Conservation (phyloP, 176 grass and related monocot species). For the Rhynchospora tenuis region DNA sequence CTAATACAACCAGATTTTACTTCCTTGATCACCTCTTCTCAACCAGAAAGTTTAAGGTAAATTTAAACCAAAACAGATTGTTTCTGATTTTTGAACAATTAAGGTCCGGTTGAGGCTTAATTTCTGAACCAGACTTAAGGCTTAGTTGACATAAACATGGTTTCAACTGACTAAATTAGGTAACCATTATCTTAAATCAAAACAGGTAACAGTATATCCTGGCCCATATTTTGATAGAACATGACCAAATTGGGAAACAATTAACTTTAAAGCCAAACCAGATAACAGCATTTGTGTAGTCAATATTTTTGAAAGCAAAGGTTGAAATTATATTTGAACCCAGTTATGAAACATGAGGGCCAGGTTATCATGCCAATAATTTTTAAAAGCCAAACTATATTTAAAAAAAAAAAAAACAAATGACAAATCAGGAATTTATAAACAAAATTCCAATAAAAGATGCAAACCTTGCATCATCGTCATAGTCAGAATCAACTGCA, state of each 20-base stretch:
- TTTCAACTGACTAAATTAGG: background rate
- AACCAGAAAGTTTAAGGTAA: background rate
- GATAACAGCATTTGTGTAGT: background rate
- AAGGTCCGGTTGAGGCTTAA: background rate
- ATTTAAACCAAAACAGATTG: background rate
- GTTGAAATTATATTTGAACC: background rate
- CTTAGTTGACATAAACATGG: background rate
- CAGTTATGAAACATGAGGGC: background rate
- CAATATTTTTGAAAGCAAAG: background rate
- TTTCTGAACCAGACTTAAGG: background rate
- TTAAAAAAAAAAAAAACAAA: background rate
- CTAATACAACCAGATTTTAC: background rate
- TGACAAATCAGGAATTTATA: background rate
- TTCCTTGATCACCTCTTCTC: background rate
- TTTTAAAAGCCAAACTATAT: background rate
- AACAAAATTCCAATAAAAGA: slow-evolving; percentile 13
- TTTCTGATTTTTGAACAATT: background rate
- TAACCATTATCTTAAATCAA: background rate
- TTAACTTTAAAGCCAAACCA: background rate
- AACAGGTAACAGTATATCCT: background rate
- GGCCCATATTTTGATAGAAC: background rate
- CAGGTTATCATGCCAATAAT: background rate
- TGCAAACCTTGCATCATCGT: slow-evolving; percentile 67
- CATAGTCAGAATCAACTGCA: slow-evolving; percentile 66
- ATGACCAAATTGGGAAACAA: background rate